Evolutionary conservation across 305 asterid species (phyloP).

Genomic region (Rubia tinctorum): DNA sequence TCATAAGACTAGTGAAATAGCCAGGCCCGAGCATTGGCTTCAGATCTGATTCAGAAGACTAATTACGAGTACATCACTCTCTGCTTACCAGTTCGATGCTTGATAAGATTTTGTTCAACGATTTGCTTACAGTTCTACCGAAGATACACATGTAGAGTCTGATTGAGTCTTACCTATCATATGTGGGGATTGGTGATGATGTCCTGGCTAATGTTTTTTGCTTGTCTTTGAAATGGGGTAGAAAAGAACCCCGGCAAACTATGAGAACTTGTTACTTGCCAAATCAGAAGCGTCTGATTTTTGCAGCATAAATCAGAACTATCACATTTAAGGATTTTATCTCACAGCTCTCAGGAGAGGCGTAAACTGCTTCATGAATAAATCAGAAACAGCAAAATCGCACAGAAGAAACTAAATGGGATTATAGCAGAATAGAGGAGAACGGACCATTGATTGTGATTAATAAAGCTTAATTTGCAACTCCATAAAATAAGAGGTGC

Average conservation of each 20-base stretch:
- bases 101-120: background rate
- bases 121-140: background rate
- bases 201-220: no score
- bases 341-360: no score
- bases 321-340: no score
- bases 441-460: conserved; percentile 16
- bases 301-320: no score
- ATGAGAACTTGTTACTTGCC: no score
- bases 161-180: background rate
- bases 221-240: background rate
- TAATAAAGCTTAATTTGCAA: conserved; percentile 12
- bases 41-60: no score
- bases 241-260: background rate
- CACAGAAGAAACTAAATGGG: no score
- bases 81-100: background rate
- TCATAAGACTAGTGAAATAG: conserved; percentile 51
- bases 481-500: conserved; percentile 13
- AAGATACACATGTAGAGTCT: background rate
- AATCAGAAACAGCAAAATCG: no score
- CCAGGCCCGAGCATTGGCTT: background rate
- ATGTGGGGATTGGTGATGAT: no score
- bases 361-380: no score
- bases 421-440: background rate
- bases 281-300: no score
- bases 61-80: background rate